Evolutionary conservation across 495 filamentous ascomycete genomes (phyloP).

Genomic region (Halenospora varia): DNA sequence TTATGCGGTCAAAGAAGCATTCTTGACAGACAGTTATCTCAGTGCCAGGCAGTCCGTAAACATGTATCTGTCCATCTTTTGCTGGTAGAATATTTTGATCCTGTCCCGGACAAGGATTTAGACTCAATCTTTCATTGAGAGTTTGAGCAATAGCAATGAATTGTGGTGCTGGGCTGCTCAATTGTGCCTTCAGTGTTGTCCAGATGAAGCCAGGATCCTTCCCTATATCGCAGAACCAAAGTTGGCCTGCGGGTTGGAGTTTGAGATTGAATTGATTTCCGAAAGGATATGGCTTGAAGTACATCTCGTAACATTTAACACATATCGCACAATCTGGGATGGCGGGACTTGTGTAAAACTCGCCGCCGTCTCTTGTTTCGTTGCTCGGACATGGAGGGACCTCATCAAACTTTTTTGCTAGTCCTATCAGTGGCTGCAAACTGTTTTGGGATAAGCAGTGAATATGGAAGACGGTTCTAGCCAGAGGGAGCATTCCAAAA

Average conservation of each 20-base stretch:
- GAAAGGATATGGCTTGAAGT: background rate
- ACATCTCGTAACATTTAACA: background rate
- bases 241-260: background rate
- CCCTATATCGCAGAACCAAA: background rate
- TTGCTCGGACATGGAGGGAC: background rate
- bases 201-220: background rate
- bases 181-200: background rate
- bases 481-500: background rate
- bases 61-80: background rate
- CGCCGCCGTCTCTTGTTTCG: background rate
- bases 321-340: background rate
- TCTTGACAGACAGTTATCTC: background rate
- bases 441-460: background rate
- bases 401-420: background rate
- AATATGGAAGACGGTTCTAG: background rate
- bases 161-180: background rate
- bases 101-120: background rate
- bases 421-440: background rate
- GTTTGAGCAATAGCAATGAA: background rate
- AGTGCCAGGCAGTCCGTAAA: background rate
- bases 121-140: background rate
- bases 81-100: background rate
- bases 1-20: background rate
- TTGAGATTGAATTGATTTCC: background rate
- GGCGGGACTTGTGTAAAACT: background rate